phyloP scores from a whole-genome alignment of 768 basidiomycete species.

The Podaxis sp. region DNA sequence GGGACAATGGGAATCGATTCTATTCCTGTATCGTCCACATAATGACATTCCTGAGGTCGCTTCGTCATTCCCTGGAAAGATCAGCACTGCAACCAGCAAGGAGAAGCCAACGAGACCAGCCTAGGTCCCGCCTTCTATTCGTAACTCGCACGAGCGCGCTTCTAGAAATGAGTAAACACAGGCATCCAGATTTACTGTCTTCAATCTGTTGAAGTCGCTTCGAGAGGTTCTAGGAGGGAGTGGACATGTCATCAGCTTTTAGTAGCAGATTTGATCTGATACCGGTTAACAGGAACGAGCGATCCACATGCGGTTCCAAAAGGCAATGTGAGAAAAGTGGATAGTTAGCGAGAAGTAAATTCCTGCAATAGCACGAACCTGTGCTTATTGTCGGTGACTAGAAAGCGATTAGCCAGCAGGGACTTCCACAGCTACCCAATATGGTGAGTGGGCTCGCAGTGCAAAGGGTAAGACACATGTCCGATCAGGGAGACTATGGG shows the following conservation, averaged over 20 bases:
- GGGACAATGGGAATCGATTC: slow-evolving; percentile 1
- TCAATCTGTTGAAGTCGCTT: not conserved
- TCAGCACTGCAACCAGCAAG: not conserved
- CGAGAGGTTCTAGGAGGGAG: not conserved
- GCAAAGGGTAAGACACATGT: not conserved
- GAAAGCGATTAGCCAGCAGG: not conserved
- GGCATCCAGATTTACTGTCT: not conserved
- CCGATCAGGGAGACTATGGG: slow-evolving; percentile 2
- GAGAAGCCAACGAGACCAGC: not conserved
- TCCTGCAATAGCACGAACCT: not conserved
- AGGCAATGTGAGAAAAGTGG: not conserved
- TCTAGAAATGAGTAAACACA: not conserved
- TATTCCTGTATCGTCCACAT: slow-evolving; percentile 2
- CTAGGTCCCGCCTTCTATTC: not conserved
- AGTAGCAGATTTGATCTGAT: not conserved
- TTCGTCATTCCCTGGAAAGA: not conserved
- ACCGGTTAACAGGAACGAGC: not conserved
- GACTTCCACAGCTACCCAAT: not conserved
- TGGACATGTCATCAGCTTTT: not conserved
- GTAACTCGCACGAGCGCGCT: not conserved
- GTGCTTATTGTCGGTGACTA: not conserved
- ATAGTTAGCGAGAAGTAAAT: not conserved
- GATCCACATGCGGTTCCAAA: not conserved
- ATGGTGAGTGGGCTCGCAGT: not conserved
- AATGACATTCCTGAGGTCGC: slow-evolving; percentile 7